Evolutionary conservation across 2,329 filamentous ascomycete genomes (phyloP).

Genomic region (Penicillium hesseltinei): DNA sequence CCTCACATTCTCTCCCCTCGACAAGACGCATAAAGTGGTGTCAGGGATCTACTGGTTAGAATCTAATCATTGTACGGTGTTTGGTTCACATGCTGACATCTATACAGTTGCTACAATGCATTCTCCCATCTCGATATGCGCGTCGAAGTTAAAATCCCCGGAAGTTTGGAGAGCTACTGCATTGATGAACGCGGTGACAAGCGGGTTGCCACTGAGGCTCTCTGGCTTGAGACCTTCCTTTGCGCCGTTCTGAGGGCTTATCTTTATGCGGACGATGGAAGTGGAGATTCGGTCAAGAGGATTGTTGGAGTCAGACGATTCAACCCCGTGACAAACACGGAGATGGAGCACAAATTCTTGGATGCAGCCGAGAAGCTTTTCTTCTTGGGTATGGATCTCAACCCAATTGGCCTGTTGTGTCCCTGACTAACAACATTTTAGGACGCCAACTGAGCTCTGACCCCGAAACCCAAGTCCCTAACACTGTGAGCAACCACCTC

Average conservation of each 20-base stretch:
- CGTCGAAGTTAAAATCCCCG: conserved; percentile 94
- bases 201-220: conserved; percentile 83
- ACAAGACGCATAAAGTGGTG: conserved; percentile 83
- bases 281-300: conserved; percentile 89
- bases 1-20: conserved; percentile 82
- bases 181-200: conserved; percentile 96
- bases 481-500: conserved; percentile 92
- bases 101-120: conserved; percentile 88
- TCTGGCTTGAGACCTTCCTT: conserved; percentile 97
- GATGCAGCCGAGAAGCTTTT: conserved; percentile 93
- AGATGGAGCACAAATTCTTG: conserved; percentile 93
- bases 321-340: conserved; percentile 97
- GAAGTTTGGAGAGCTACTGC: conserved; percentile 94
- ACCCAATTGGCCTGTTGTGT: not conserved
- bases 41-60: conserved; percentile 89
- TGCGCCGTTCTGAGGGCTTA: conserved; percentile 94
- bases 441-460: conserved; percentile 96
- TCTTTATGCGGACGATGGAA: conserved; percentile 93
- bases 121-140: conserved; percentile 98
- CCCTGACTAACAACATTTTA: conserved; percentile 38
- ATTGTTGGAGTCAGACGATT: conserved; percentile 96
- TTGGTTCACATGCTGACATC: conserved; percentile 14
- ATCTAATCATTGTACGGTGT: not conserved
- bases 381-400: conserved; percentile 66
- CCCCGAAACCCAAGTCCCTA: conserved; percentile 94